Percentiles rank a stretch among this genome's conserved stretches.
Conservation (phyloP, 208 protist species). For the Wallacemonas sp. region DNA sequence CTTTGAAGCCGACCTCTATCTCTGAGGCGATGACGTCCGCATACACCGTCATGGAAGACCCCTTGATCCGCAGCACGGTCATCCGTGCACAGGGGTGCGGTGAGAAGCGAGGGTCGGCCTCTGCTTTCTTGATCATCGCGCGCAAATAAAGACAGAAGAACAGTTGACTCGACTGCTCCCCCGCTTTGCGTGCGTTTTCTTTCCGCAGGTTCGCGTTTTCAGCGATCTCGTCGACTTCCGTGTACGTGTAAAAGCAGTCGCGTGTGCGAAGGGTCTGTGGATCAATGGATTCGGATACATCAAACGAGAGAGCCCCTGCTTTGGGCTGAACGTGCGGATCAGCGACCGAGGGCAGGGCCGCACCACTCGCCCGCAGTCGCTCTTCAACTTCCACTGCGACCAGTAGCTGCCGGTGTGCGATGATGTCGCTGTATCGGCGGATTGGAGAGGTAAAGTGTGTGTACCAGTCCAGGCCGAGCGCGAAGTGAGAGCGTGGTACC, state of each 20-base stretch:
- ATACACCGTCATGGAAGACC: constrained; percentile 33
- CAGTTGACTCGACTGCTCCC: constrained; percentile 56
- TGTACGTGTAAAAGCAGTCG: constrained; percentile 44
- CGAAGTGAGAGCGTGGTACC: constrained; percentile 77
- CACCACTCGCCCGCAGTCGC: constrained; percentile 30
- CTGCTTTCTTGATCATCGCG: constrained; percentile 30
- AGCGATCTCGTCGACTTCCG: constrained; percentile 59
- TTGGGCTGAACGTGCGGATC: constrained; percentile 17
- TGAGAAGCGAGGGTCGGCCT: constrained; percentile 21
- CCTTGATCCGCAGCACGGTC: constrained; percentile 23
- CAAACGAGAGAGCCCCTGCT: constrained; percentile 14
- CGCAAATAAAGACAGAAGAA: constrained; percentile 85
- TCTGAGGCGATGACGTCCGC: constrained; percentile 45
- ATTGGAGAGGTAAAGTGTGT: constrained; percentile 96
- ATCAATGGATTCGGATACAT: constrained; percentile 33
- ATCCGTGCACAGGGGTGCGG: constrained; percentile 19
- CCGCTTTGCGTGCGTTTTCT: constrained; percentile 43
- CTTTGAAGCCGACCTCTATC: constrained; percentile 47
- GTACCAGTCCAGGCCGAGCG: constrained; percentile 86
- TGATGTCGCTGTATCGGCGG: constrained; percentile 92
- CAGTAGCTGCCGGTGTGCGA: constrained; percentile 89
- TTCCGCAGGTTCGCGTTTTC: constrained; percentile 58
- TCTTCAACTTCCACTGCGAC: constrained; percentile 80
- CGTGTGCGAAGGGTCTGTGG: constrained; percentile 32
- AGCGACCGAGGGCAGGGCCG: constrained; percentile 19